Conservation (phyloP, 2,329 filamentous ascomycete species). For the Sclerotinia glacialis region DNA sequence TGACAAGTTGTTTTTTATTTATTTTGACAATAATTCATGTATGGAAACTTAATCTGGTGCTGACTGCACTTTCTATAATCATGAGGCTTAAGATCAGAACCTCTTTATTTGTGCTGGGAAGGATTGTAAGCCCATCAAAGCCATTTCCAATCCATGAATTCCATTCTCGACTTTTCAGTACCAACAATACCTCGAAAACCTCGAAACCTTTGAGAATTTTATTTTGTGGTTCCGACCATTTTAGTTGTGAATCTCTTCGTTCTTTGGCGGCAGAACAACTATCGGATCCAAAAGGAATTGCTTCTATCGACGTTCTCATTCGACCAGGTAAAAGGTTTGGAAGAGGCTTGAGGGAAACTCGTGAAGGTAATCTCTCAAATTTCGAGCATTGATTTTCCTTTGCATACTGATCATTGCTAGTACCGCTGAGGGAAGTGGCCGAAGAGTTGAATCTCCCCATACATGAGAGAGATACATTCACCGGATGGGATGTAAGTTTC, state of each 20-base stretch:
- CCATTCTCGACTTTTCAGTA: constrained; percentile 21
- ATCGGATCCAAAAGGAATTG: constrained; percentile 54
- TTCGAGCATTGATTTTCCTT: neutral
- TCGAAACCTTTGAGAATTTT: constrained; percentile 71
- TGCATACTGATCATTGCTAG: constrained; percentile 45
- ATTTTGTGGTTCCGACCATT: constrained; percentile 91
- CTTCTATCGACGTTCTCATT: constrained; percentile 82
- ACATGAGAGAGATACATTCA: constrained; percentile 79
- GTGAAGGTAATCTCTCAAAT: constrained; percentile 31
- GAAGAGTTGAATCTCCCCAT: constrained; percentile 61
- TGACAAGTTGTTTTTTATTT: neutral
- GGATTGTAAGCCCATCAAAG: constrained; percentile 2
- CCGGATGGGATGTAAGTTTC: constrained; percentile 66
- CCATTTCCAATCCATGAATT: constrained; percentile 6
- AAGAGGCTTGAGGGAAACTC: constrained; percentile 61
- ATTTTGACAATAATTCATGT: neutral
- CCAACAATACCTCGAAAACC: constrained; percentile 24
- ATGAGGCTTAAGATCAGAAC: constrained; percentile 13
- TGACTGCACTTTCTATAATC: neutral
- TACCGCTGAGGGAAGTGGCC: constrained; percentile 69
- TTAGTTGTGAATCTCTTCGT: constrained; percentile 75
- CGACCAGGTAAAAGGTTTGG: constrained; percentile 76
- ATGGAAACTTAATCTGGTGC: neutral
- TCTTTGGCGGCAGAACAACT: constrained; percentile 63
- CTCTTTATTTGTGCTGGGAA: constrained; percentile 9